These are phyloP conservation scores for Circinella umbellata DNA, from an alignment of 371 early-diverging fungal genomes.

Conservation along the genomic window DNA sequence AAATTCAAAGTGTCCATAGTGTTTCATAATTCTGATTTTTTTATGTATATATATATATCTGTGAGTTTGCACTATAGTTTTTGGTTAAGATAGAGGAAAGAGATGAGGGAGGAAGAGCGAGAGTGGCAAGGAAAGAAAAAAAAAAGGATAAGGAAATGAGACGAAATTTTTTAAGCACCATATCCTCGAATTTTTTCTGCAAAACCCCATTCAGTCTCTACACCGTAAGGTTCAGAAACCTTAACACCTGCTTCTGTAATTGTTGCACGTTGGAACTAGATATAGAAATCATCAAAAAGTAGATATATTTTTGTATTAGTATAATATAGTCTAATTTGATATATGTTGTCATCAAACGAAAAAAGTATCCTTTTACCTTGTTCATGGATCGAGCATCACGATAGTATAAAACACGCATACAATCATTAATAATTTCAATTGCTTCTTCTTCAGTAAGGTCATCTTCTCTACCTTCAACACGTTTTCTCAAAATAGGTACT, in stretches of 20 bases:
- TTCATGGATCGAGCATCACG: slow-evolving; percentile 96
- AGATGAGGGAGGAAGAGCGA: too few relatives aligned
- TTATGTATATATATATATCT: too few relatives aligned
- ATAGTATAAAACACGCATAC: slow-evolving; percentile 96
- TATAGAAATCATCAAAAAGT: too few relatives aligned
- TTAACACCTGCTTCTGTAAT: slow-evolving; percentile 83
- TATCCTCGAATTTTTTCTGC: slow-evolving; percentile 92
- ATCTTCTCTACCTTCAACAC: slow-evolving; percentile 86
- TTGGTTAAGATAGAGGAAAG: too few relatives aligned
- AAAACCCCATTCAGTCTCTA: slow-evolving; percentile 94
- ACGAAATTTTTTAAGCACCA: slow-evolving; percentile 59
- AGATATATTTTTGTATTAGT: too few relatives aligned
- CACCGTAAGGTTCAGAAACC: slow-evolving; percentile 87
- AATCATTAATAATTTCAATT: slow-evolving; percentile 82
- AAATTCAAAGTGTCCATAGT: too few relatives aligned
- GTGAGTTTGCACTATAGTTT: too few relatives aligned
- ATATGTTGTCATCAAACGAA: not conserved
- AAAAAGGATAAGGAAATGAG: too few relatives aligned
- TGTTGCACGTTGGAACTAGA: slow-evolving; percentile 90
- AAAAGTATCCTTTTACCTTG: slow-evolving; percentile 62
- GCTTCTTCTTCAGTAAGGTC: slow-evolving; percentile 94
- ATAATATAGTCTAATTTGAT: not conserved
- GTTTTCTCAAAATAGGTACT: slow-evolving; percentile 94
- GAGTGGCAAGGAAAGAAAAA: too few relatives aligned
- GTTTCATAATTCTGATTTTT: too few relatives aligned